These are phyloP conservation scores for cucumber (Cucumis sativus) DNA, from an alignment of 306 rosid species.

Conservation along the genomic window DNA sequence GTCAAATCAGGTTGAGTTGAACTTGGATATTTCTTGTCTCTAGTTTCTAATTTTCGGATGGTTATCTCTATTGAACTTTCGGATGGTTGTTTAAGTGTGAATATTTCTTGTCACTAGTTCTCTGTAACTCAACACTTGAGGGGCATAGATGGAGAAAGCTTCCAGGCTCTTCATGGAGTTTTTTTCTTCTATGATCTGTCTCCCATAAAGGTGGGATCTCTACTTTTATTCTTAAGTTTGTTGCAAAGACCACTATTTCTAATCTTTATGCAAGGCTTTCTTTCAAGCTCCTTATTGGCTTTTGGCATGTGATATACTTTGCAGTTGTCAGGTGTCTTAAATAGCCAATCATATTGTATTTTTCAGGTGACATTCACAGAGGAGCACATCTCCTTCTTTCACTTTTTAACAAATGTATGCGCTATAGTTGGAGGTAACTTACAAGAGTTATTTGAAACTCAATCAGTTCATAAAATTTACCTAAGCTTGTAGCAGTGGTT, in stretches of 20 bases:
- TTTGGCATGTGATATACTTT: neutral
- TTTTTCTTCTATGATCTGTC: constrained; percentile 93
- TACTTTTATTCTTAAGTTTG: constrained; percentile 7
- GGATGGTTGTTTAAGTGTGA: too few relatives aligned
- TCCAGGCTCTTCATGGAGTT: constrained; percentile 88
- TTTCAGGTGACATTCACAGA: constrained; percentile 74
- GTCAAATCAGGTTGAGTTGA: constrained; percentile 65
- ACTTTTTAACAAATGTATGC: constrained; percentile 87
- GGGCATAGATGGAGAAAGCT: constrained; percentile 50
- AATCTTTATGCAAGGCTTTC: neutral
- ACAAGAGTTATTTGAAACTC: neutral
- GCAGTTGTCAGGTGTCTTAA: neutral
- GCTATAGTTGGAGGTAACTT: constrained; percentile 91
- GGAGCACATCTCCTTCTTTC: constrained; percentile 78
- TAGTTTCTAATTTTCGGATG: neutral
- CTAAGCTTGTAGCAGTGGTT: neutral
- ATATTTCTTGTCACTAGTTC: constrained; percentile 20
- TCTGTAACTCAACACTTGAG: constrained; percentile 87
- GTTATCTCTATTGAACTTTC: neutral
- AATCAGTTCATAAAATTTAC: neutral
- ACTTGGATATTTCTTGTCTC: neutral
- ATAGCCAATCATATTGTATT: constrained; percentile 9
- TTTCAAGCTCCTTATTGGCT: neutral
- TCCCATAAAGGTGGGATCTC: constrained; percentile 64
- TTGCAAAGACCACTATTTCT: neutral